Evolutionary conservation across 352 stramenopile species (phyloP), one percentile per base, ranked within the genome.

Genomic region (Albugo candida): DNA sequence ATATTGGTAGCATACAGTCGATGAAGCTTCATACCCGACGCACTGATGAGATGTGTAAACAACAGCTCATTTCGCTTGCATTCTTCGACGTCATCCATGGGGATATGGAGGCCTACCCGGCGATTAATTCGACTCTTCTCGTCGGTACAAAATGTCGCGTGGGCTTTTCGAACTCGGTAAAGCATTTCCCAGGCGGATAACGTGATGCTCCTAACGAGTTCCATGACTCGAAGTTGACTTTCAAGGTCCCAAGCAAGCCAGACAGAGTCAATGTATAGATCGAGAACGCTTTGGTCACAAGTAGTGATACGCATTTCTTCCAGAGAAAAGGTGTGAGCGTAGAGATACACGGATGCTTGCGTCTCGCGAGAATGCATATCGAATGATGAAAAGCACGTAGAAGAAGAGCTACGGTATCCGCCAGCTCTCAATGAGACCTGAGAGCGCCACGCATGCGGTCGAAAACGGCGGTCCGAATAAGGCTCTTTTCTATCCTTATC

Each of bases 141-240:
- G 3, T 59, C 27, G 2, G 74, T 81, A 27, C 71, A 82, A 41
- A 69, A 41, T 18, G 52, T 37, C 12, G 63, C 73, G 45, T 85
- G 86, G 11, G 64, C 43, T 40, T 63, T 65, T 34, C 73, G 71
- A 47, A 72, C 60, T 2, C 55, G 54, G 57, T 82, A 89, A 10
- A 89, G 66, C 76, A 89, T 84, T 41, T 86, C 66, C 70, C 76
- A 89, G 2, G 57, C 53, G 1, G 76, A 68, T 47, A 67, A 79
- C 0, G 74, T 85, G 20, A 86, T 75, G 46, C 59, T 52, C 43
- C 74, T 59, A 17, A 85, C 59, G 13, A 85, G 54, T 18, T 84
- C 72, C 21, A 65, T 70, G 4, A 83, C 48, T 5, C 76, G 61
- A n/a, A 83, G 48, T 44, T 86, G 73, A 0, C 55, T 64, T 31